Base-by-base conservation (phyloP, 2,329 filamentous ascomycete species). In the Bipolaris gigantea region DNA sequence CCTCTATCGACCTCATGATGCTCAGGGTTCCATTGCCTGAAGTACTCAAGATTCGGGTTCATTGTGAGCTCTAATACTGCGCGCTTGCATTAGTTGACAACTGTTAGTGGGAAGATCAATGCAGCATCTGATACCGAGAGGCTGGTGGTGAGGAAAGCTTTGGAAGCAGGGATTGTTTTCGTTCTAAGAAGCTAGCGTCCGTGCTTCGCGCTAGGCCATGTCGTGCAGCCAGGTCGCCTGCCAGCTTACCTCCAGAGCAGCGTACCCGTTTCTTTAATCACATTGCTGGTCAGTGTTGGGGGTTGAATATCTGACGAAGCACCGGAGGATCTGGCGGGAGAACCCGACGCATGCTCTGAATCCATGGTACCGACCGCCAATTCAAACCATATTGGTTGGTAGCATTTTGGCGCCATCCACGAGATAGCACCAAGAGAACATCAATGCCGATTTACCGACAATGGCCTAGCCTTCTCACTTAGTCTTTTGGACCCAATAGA, bases 1-100 rank as follows among this genome's bases (percentile, higher is more conserved):
- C 55, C 65, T 36, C 61, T 60, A 38, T 55, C 46, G 38, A 56
- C 57, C 38, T 59, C 53, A 25, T 55, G 48, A 47, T 61, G 57
- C 32, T 47, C 61, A 33, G 55, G 48, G 32, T 60, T 59, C 66
- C 67, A 70, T 40, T 61, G 59, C 42, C 63, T 55, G 11, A 61
- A 61, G 41, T 59, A 67, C 33, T 55, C 53, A 50, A 63, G 56
- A 39, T 59, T 59, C 19, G 60, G 47, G 32, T 63, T 54, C 69
- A 72, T 72, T 23, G 16, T 57, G 49, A 23, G 55, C 30, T 50
- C 25, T 43, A 43, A 15, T 16, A 45, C 25, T n/a, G 38, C 43
- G 49, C 44, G 46, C 40, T 23, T 50, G 43, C 39, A 40, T 62
- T 55, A 61, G 59, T 56, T 38, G 42, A 27, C 19, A 27, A 49